A percentile compares a stretch with the other conserved stretches of the same genome.
These are phyloP conservation scores for Hemisphaericaspora xylofermentans DNA, from an alignment of 1,139 yeast genomes.

Conservation along the genomic window DNA sequence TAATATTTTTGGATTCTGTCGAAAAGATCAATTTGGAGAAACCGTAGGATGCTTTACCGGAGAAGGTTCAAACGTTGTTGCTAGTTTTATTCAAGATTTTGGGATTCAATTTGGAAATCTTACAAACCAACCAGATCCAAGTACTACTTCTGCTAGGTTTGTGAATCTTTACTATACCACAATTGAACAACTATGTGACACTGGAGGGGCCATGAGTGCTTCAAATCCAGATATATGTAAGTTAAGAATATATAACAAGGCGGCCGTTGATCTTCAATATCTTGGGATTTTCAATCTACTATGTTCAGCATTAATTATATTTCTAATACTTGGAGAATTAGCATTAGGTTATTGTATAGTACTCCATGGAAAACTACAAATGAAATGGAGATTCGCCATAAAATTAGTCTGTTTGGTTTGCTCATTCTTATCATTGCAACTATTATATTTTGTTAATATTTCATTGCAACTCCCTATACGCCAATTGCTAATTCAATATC, in stretches of 20 bases:
- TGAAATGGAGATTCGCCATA: not conserved
- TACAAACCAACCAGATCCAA: slow-evolving; percentile 36
- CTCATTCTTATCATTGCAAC: not conserved
- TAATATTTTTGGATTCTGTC: slow-evolving; percentile 52
- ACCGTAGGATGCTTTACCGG: slow-evolving; percentile 32
- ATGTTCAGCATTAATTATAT: slow-evolving; percentile 2
- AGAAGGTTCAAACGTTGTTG: slow-evolving; percentile 46
- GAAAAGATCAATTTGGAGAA: slow-evolving; percentile 21
- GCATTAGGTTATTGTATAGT: slow-evolving; percentile 1
- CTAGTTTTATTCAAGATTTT: slow-evolving; percentile 49
- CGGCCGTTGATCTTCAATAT: slow-evolving; percentile 3
- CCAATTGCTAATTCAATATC: slow-evolving; percentile 1
- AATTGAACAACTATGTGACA: slow-evolving; percentile 14
- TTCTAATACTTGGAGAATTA: not conserved
- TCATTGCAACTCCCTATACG: slow-evolving; percentile 3
- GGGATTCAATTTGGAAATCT: slow-evolving; percentile 47
- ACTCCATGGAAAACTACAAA: not conserved
- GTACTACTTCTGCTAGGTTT: slow-evolving; percentile 41
- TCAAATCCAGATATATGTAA: slow-evolving; percentile 7
- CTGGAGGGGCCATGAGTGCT: not conserved
- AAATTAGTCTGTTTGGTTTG: not conserved
- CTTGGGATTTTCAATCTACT: slow-evolving; percentile 2
- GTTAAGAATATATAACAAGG: slow-evolving; percentile 9
- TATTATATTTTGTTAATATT: not conserved
- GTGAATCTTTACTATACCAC: slow-evolving; percentile 21